These are phyloP conservation scores for Thozetella sp. DNA, from an alignment of 495 filamentous ascomycete genomes.

Conservation along the genomic window DNA sequence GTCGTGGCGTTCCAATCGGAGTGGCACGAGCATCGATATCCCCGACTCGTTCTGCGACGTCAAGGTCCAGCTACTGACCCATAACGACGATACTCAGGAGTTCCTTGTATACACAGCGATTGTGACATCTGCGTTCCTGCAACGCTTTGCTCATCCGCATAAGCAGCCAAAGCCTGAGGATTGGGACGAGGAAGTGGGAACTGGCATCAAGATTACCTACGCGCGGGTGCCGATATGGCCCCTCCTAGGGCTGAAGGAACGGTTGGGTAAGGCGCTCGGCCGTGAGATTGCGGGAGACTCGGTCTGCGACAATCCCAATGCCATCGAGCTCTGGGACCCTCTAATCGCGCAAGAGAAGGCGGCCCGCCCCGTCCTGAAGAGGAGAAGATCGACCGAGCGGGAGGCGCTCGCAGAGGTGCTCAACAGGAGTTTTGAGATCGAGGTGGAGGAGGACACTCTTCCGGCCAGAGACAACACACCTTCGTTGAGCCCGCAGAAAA, in stretches of 20 bases:
- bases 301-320: constrained; percentile 20
- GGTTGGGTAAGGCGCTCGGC: constrained; percentile 44
- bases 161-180: constrained; percentile 18
- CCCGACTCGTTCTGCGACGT: constrained; percentile 29
- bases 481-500: constrained; percentile 31
- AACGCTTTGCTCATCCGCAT: constrained; percentile 36
- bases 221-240: constrained; percentile 44
- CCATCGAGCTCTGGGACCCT: constrained; percentile 35
- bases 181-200: background rate
- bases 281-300: constrained; percentile 35
- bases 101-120: constrained; percentile 44
- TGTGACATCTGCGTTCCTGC: constrained; percentile 35
- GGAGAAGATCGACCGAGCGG: constrained; percentile 1
- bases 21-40: constrained; percentile 9
- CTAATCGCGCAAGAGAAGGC: constrained; percentile 16
- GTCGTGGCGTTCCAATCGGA: constrained; percentile 14
- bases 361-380: constrained; percentile 7
- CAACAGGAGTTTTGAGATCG: constrained; percentile 33
- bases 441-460: constrained; percentile 20
- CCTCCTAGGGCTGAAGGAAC: constrained; percentile 46
- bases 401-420: constrained; percentile 21
- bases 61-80: constrained; percentile 38
- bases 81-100: constrained; percentile 32
- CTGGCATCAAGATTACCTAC: constrained; percentile 32
- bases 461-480: constrained; percentile 15